Evolutionary conservation across 1,284 basidiomycete species (phyloP).

Genomic region (Cutaneotrichosporon cavernicola): DNA sequence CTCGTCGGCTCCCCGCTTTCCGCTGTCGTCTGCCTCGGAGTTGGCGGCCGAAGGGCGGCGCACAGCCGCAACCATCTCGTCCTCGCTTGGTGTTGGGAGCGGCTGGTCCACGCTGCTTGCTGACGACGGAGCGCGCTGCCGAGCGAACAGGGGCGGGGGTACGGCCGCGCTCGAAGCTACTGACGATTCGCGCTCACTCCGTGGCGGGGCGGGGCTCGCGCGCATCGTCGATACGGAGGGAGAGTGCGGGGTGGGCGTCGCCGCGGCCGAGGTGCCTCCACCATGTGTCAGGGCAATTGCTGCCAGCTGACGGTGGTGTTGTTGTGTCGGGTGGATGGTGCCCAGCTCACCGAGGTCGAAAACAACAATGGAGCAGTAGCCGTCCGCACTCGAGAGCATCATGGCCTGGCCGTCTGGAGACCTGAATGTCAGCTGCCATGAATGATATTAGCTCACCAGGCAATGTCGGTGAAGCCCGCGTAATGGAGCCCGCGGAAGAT

Average conservation of each 20-base stretch:
- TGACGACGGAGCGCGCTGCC: slow-evolving; percentile 28
- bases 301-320: slow-evolving; percentile 78
- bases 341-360: slow-evolving; percentile 81
- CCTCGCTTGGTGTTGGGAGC: slow-evolving; percentile 43
- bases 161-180: slow-evolving; percentile 29
- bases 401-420: slow-evolving; percentile 92
- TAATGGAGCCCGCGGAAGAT: slow-evolving; percentile 94
- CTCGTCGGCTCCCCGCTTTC: slow-evolving; percentile 6
- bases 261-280: slow-evolving; percentile 20
- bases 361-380: slow-evolving; percentile 90
- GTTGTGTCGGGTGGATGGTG: slow-evolving; percentile 78
- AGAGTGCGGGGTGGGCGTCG: slow-evolving; percentile 53
- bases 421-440: slow-evolving; percentile 57
- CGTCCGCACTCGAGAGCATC: slow-evolving; percentile 88
- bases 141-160: slow-evolving; percentile 29
- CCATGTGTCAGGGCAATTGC: slow-evolving; percentile 77
- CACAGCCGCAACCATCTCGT: slow-evolving; percentile 24
- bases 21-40: slow-evolving; percentile 8
- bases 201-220: slow-evolving; percentile 38
- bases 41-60: slow-evolving; percentile 26
- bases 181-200: slow-evolving; percentile 48
- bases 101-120: slow-evolving; percentile 34
- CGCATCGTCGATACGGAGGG: slow-evolving; percentile 55
- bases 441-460: slow-evolving; percentile 67
- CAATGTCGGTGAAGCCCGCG: slow-evolving; percentile 94